Evolutionary conservation across 352 stramenopile genomes (phyloP), one percentile per base, ranked within the genome.

Genomic region (Aphanomyces euteiches): DNA sequence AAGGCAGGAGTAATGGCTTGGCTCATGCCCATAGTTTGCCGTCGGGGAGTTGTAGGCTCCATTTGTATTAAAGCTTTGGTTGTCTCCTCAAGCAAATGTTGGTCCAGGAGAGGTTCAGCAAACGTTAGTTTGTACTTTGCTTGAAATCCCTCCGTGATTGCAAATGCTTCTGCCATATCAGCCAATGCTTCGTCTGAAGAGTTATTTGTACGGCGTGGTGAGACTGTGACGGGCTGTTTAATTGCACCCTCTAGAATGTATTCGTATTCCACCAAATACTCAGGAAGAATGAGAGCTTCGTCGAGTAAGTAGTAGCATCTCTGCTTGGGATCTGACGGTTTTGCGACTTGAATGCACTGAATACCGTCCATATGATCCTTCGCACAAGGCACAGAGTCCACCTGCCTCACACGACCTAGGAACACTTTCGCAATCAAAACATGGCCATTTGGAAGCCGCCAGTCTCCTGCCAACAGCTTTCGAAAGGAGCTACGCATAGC

Each of bases 191-290:
- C 58, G 3, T 75, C 65, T 43, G 57, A 56, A 17, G 68, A 34
- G 13, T 50, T 12, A 12, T 6, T 34, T 40, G 28, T 4, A 21
- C 28, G 50, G 59, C 43, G 34, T 6, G 36, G 17, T 15, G 37
- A 47, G 4, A 36, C 61, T 7, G 48, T 15, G 28, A 70, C 28
- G 2, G 60, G 17, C 15, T 70, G 61, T 10, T n/a, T 61, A 10
- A 36, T n/a, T n/a, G 64, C 47, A 48, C 41, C 47, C 43, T 19
- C 17, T 7, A 17, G 47, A 19, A 74, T 47, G 58, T 92, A 96
- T 39, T 93, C 74, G 63, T 90, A 96, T 61, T 94, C 84, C 21
- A 96, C 83, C 21, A 96, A 74, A 61, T 95, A 96, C 72, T 96
- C 89, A 1, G 89, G 89, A 10, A 96, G 73, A 36, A 93, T 74